phyloP scores from a whole-genome alignment of 1,139 yeast species.

The Magnusiomyces suaveolens region DNA sequence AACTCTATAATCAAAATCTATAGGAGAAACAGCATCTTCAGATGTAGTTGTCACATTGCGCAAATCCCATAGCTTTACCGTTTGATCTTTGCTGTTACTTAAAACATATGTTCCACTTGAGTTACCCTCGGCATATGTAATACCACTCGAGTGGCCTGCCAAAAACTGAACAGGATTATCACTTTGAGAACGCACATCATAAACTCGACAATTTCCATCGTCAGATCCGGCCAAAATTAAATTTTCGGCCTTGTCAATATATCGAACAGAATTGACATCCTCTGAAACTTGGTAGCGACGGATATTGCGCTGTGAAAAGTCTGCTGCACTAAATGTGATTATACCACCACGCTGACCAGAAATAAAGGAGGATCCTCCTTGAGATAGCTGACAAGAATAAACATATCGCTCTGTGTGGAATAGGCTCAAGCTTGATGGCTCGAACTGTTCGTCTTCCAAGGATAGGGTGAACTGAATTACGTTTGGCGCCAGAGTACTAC shows the following conservation, averaged over 20 bases:
- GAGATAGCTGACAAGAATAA: too few relatives aligned
- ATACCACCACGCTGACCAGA: neutral
- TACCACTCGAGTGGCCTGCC: conserved; percentile 63
- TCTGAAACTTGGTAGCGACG: conserved; percentile 8
- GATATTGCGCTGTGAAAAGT: neutral
- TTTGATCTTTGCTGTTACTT: conserved; percentile 29
- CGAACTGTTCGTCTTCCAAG: neutral
- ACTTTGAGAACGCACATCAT: conserved; percentile 56
- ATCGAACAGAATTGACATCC: conserved; percentile 52
- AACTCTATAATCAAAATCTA: conserved; percentile 16
- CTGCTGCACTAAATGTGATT: neutral
- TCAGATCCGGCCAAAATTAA: conserved; percentile 72
- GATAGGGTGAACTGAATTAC: neutral
- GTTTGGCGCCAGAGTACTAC: neutral
- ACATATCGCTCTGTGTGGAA: too few relatives aligned
- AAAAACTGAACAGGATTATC: conserved; percentile 52
- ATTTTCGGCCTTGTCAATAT: conserved; percentile 66
- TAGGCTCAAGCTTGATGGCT: too few relatives aligned
- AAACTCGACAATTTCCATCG: conserved; percentile 70
- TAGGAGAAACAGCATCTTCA: neutral
- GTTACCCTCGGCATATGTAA: conserved; percentile 26
- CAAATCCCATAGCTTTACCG: conserved; percentile 30
- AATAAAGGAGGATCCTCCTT: too few relatives aligned
- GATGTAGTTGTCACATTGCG: conserved; percentile 18
- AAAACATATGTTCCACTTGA: conserved; percentile 26